Percentiles rank a stretch among this genome's conserved stretches.
Conservation (phyloP, 257 asterid species). For the Solanum sparsipilum region DNA sequence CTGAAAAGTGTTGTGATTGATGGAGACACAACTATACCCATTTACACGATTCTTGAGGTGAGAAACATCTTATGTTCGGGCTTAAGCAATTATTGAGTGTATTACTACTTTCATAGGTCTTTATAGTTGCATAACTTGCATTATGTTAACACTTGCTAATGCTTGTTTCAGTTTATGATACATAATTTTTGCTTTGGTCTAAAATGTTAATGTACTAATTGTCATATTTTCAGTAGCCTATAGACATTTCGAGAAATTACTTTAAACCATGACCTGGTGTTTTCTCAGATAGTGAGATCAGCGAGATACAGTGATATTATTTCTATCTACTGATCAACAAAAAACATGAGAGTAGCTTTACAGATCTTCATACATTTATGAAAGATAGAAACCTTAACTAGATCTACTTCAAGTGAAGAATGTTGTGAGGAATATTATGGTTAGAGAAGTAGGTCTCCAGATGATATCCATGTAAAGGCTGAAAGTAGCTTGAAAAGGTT, state of each 20-base stretch:
- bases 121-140: background rate
- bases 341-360: background rate
- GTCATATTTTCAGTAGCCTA: background rate
- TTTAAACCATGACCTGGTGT: background rate
- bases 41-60: constrained; percentile 89
- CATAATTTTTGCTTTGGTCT: background rate
- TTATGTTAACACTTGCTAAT: background rate
- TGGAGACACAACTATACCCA: constrained; percentile 71
- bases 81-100: background rate
- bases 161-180: background rate
- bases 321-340: background rate
- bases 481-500: background rate
- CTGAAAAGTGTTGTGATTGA: constrained; percentile 88
- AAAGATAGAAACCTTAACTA: background rate
- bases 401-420: background rate
- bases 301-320: background rate
- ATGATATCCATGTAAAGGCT: background rate
- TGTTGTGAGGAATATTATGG: background rate
- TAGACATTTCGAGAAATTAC: background rate
- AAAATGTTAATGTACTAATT: background rate
- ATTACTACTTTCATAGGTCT: background rate
- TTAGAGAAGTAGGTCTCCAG: background rate
- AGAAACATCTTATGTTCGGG: background rate
- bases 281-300: background rate
- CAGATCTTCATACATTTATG: background rate